Evolutionary conservation across 2,329 filamentous ascomycete species (phyloP).

Genomic region (Aaosphaeria arxii): DNA sequence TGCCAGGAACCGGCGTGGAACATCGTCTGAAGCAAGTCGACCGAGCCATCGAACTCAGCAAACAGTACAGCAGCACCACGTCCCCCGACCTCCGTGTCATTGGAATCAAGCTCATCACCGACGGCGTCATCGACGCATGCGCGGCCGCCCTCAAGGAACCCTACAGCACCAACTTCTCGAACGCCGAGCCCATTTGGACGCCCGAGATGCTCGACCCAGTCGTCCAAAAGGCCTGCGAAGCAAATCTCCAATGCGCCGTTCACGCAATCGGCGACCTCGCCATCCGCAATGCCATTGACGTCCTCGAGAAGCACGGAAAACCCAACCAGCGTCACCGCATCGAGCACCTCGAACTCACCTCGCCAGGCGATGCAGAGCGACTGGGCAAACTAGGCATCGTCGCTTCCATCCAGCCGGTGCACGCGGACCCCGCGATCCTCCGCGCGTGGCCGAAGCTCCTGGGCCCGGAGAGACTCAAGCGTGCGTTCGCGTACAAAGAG

Average conservation of each 20-base stretch:
- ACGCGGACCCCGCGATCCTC: conserved; percentile 70
- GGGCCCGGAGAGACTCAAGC: conserved; percentile 51
- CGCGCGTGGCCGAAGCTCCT: conserved; percentile 60
- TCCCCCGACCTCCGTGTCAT: conserved; percentile 52
- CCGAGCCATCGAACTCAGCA: conserved; percentile 48
- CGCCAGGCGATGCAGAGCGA: conserved; percentile 52
- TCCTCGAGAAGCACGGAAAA: conserved; percentile 44
- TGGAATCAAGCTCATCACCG: conserved; percentile 64
- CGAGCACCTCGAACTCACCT: conserved; percentile 63
- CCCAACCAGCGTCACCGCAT: conserved; percentile 57
- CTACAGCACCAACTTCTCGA: conserved; percentile 49
- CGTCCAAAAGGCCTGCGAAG: conserved; percentile 52
- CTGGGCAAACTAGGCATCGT: conserved; percentile 65
- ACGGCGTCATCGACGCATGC: conserved; percentile 64
- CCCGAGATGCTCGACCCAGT: conserved; percentile 52
- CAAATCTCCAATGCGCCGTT: conserved; percentile 59
- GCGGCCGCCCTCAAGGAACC: conserved; percentile 61
- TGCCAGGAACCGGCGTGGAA: conserved; percentile 44
- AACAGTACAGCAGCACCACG: conserved; percentile 43
- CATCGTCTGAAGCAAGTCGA: conserved; percentile 51
- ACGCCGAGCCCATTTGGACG: conserved; percentile 55
- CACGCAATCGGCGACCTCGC: conserved; percentile 65
- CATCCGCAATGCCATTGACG: conserved; percentile 56
- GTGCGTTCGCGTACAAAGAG: conserved; percentile 63
- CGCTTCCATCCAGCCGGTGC: conserved; percentile 90